These are phyloP conservation scores for Vitis rupestris DNA, from an alignment of 164 flowering plant species.

Conservation along the genomic window DNA sequence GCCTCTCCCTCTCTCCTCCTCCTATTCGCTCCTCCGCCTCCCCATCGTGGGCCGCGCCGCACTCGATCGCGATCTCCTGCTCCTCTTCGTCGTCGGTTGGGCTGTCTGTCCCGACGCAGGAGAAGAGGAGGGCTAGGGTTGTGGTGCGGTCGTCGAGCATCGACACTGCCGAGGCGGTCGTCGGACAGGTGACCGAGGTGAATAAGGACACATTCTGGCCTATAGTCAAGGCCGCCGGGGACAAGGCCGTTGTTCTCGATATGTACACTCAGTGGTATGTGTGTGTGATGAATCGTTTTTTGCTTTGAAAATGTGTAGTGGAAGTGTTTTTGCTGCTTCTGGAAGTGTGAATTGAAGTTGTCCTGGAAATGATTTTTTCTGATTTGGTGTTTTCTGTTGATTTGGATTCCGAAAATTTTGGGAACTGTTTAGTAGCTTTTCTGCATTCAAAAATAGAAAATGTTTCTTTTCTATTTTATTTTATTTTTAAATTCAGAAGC, in stretches of 20 bases:
- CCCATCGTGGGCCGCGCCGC: slow-evolving; percentile 3
- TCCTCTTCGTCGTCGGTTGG: not conserved
- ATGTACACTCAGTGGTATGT: slow-evolving; percentile 74
- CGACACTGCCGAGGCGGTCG: slow-evolving; percentile 31
- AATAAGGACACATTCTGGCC: slow-evolving; percentile 68
- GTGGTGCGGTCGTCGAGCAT: slow-evolving; percentile 31
- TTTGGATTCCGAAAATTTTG: not conserved
- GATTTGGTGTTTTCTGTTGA: no score
- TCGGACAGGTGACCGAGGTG: slow-evolving; percentile 59
- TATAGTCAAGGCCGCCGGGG: slow-evolving; percentile 54
- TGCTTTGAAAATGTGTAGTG: no score
- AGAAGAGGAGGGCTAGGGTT: not conserved
- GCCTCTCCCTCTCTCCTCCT: slow-evolving; percentile 13
- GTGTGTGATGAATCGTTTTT: no score
- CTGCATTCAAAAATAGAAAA: not conserved
- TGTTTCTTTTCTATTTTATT: no score
- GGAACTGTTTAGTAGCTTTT: not conserved
- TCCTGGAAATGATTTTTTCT: no score
- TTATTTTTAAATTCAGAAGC: no score
- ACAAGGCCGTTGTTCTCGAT: slow-evolving; percentile 60
- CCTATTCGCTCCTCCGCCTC: slow-evolving; percentile 8
- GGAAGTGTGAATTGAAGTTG: no score
- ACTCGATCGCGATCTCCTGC: slow-evolving; percentile 1
- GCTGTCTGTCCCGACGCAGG: not conserved
- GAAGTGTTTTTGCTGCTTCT: no score